Conservation (phyloP, 495 filamentous ascomycete genomes). For the Talaromyces nanjingensis region DNA sequence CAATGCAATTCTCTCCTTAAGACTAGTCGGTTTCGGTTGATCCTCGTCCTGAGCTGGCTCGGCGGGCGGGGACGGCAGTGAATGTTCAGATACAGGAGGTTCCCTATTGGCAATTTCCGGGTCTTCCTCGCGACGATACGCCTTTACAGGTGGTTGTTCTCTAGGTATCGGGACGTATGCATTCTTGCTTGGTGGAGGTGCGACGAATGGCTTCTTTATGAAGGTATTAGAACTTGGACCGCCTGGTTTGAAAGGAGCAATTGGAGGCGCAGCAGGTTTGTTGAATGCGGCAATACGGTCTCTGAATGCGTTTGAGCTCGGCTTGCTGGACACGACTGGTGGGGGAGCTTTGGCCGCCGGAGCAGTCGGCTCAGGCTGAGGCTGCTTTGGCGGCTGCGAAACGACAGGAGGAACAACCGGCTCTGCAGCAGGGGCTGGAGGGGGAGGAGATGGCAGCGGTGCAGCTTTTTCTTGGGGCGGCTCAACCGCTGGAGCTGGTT, state of each 20-base stretch:
- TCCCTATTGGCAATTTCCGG: conserved; percentile 57
- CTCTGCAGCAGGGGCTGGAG: conserved; percentile 20
- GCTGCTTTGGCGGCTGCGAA: conserved; percentile 20
- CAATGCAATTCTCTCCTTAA: conserved; percentile 91
- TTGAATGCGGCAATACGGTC: conserved; percentile 98
- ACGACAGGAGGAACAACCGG: conserved; percentile 12
- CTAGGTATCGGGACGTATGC: conserved; percentile 75
- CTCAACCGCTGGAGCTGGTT: conserved; percentile 14
- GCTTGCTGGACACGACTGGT: conserved; percentile 74
- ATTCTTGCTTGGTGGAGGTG: conserved; percentile 88
- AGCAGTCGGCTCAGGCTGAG: conserved; percentile 39
- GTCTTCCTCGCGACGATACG: conserved; percentile 86
- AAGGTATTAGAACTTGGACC: conserved; percentile 58
- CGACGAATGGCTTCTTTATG: conserved; percentile 97
- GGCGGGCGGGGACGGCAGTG: conserved; percentile 46
- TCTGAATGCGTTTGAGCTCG: conserved; percentile 67
- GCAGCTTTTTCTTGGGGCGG: conserved; percentile 20
- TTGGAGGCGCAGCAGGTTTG: conserved; percentile 73
- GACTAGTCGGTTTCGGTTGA: conserved; percentile 78
- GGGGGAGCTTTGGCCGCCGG: conserved; percentile 39
- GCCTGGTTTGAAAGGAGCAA: conserved; percentile 80
- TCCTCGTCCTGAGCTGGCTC: conserved; percentile 57
- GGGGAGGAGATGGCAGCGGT: conserved; percentile 35
- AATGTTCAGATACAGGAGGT: conserved; percentile 42
- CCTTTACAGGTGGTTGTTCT: conserved; percentile 58